Evolutionary conservation across 495 filamentous ascomycete species (phyloP), one percentile per base, ranked within the genome.

Genomic region (Pseudoneurospora amorphoporcata): DNA sequence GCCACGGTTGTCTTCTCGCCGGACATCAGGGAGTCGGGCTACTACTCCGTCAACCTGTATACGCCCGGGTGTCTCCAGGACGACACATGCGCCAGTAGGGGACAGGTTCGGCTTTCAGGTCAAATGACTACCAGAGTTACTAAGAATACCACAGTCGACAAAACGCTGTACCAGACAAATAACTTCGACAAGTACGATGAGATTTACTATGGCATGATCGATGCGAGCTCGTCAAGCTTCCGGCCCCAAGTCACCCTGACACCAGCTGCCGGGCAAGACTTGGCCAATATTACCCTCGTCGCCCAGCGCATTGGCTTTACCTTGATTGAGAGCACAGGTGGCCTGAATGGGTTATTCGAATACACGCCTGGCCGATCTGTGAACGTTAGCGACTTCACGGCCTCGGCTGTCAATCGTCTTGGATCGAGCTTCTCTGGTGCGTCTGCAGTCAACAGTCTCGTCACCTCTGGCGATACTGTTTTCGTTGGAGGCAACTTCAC

Each of bases 181-280:
- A 82, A 93, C 75, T 93, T 90, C 77, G 93, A 97, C 82, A 99
- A 98, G 81, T 97, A 95, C 75, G 96, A 98, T 77, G 88, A 90
- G 71, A 88, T 98, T 72, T 97, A 94, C 79, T 89, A 88, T 72
- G 96, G 94, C 8, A 87, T 87, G 73, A 89, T 99, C 71, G 94
- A 98, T 77, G 89, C 89, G 39, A 90, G 85, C 74, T 90, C 89
- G 40, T 85, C 84, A 74, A 86, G 85, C 29, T 98, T 98, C 82
- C 88, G 90, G 29, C 94, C 95, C 37, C 87, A 86, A 19, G 89
- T 99, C 69, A 97, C 93, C 3, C 83, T 99, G 70, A 84, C 89
- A 2, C 92, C 95, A 12, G 79, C 86, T 23, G 73, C 86, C 16
- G 89, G 87, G 37, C 93, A 97, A 77, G 75, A 79, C n/a, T 75